phyloP scores from a whole-genome alignment of 305 asterid species.

The Fraxinus velutina region DNA sequence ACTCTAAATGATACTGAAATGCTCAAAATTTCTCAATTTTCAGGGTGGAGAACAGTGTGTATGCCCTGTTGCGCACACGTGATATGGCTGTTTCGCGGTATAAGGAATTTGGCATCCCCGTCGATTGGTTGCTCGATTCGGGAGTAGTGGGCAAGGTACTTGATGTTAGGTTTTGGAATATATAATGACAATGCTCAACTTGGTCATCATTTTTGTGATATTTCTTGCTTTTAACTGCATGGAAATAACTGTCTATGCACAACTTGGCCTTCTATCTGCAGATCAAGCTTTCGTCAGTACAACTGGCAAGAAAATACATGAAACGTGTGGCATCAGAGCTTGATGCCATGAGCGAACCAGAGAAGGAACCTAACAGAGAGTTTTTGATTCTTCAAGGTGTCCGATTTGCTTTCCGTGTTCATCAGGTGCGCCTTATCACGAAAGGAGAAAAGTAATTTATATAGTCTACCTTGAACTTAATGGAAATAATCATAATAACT shows the following conservation, averaged over 20 bases:
- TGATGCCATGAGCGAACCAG: conserved; percentile 72
- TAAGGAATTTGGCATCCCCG: conserved; percentile 84
- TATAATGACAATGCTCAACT: background rate
- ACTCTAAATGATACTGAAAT: background rate
- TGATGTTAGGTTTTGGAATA: background rate
- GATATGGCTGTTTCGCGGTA: conserved; percentile 92
- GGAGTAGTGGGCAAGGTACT: conserved; percentile 93
- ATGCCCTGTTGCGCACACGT: conserved; percentile 77
- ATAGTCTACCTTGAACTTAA: background rate
- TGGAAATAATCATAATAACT: background rate
- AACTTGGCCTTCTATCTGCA: conserved; percentile 32
- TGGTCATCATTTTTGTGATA: background rate
- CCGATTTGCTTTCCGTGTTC: conserved; percentile 96
- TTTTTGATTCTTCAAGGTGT: conserved; percentile 90
- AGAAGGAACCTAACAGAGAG: conserved; percentile 93
- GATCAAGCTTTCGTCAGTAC: conserved; percentile 95
- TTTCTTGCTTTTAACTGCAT: background rate
- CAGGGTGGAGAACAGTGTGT: conserved; percentile 91
- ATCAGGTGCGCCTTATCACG: conserved; percentile 54
- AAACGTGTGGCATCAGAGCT: conserved; percentile 91
- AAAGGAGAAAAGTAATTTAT: background rate
- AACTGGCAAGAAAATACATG: conserved; percentile 89
- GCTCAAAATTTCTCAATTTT: background rate
- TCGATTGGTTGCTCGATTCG: conserved; percentile 85
- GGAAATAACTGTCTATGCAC: background rate